These are phyloP conservation scores for Spergularia bocconei DNA, from an alignment of 148 eudicot species.

Conservation along the genomic window DNA sequence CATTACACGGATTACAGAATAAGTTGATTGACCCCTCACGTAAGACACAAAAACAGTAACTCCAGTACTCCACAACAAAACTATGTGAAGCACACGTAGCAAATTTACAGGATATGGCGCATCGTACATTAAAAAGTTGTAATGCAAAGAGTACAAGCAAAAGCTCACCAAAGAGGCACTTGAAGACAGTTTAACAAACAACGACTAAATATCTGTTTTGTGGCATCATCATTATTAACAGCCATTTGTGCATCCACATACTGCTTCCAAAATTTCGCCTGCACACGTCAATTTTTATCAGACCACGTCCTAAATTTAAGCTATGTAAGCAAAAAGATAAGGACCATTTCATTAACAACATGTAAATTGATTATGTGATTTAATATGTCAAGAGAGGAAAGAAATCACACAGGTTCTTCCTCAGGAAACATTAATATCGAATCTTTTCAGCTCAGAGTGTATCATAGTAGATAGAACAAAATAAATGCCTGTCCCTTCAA, in stretches of 20 bases:
- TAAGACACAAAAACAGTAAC: not conserved
- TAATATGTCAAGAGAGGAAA: not conserved
- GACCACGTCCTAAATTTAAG: not conserved
- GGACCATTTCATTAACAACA: not conserved
- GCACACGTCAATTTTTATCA: not conserved
- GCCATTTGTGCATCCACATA: slow-evolving; percentile 98
- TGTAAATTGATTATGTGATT: not conserved
- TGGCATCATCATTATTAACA: slow-evolving; percentile 84
- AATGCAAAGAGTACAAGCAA: slow-evolving; percentile 6
- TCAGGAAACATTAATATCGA: not conserved
- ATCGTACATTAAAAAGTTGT: not conserved
- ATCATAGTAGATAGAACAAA: not conserved
- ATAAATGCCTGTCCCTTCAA: not conserved
- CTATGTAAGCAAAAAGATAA: not conserved
- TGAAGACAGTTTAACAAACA: slow-evolving; percentile 87
- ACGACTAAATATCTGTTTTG: slow-evolving; percentile 87
- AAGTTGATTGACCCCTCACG: not conserved
- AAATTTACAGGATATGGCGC: slow-evolving; percentile 2
- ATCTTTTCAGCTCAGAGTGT: not conserved
- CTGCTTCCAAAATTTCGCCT: slow-evolving; percentile 99
- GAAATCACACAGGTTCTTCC: not conserved
- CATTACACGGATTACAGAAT: slow-evolving; percentile 10
- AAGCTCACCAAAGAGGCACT: slow-evolving; percentile 80
- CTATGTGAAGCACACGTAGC: not conserved
- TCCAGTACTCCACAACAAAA: not conserved